These are phyloP conservation scores for Dillenia suffruticosa DNA, from an alignment of 164 flowering plant species.

Conservation along the genomic window DNA sequence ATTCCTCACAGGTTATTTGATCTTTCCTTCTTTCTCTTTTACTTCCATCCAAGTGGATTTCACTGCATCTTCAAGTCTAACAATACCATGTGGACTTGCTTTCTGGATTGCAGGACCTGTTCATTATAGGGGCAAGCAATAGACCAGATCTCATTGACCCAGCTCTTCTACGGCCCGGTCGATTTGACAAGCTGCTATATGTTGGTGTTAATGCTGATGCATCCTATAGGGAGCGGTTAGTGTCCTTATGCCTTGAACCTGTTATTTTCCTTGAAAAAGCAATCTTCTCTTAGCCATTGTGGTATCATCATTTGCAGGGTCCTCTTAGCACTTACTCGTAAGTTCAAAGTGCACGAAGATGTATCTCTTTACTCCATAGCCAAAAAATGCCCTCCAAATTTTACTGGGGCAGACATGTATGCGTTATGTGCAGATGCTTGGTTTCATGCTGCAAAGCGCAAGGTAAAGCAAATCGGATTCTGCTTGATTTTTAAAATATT, in stretches of 20 bases:
- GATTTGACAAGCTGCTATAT: conserved; percentile 84
- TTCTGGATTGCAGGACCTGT: conserved; percentile 57
- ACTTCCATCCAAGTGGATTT: no score
- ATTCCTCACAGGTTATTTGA: conserved; percentile 71
- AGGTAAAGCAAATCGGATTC: no score
- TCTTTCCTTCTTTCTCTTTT: not conserved
- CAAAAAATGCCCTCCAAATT: conserved; percentile 62
- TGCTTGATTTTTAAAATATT: no score
- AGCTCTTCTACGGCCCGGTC: conserved; percentile 91
- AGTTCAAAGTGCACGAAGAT: conserved; percentile 75
- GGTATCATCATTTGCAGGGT: conserved; percentile 41
- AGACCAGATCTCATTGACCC: conserved; percentile 96
- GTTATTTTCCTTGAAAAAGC: not conserved
- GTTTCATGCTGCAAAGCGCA: conserved; percentile 94
- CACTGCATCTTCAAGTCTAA: not conserved
- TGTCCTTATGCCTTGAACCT: conserved; percentile 1
- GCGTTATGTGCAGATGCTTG: conserved; percentile 69
- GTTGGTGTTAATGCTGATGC: conserved; percentile 88
- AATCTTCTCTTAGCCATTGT: conserved; percentile 1
- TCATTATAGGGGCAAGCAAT: conserved; percentile 95
- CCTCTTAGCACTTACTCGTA: conserved; percentile 85
- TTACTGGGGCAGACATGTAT: conserved; percentile 92
- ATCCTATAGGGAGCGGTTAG: conserved; percentile 79
- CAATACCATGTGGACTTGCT: not conserved
- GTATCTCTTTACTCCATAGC: conserved; percentile 77